Percentiles rank a stretch among this genome's conserved stretches.
phyloP scores from a whole-genome alignment of 176 grass and related monocot species.

The Pontederia paniculata region DNA sequence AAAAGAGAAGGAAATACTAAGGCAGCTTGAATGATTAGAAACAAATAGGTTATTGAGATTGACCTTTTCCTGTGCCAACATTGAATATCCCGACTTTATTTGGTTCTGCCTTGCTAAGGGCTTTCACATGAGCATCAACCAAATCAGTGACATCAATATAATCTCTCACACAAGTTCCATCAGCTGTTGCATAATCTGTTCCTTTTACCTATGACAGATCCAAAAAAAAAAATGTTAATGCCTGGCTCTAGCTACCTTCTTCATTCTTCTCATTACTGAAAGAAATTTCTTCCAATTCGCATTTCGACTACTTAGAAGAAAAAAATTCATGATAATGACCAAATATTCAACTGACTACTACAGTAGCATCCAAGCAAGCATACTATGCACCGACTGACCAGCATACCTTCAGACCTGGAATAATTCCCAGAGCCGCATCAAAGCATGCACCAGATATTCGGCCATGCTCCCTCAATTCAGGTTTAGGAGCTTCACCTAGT shows the following conservation, averaged over 20 bases:
- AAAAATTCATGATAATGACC: neutral
- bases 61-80: slow-evolving; percentile 6
- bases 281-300: neutral
- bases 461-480: neutral
- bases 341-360: neutral
- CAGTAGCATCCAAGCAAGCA: neutral
- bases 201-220: neutral
- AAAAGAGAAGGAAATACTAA: neutral
- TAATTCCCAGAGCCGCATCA: neutral
- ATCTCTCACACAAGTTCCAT: slow-evolving; percentile 6
- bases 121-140: neutral
- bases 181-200: neutral
- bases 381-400: neutral
- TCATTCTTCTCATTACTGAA: neutral
- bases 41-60: neutral
- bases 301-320: neutral
- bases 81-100: slow-evolving; percentile 1
- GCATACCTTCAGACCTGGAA: neutral
- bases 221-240: neutral
- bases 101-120: neutral
- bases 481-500: slow-evolving; percentile 5
- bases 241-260: neutral
- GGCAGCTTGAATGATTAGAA: neutral
- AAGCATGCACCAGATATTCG: slow-evolving; percentile 6
- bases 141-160: slow-evolving; percentile 2